Evolutionary conservation across 2,329 filamentous ascomycete species (phyloP).

Genomic region (Cadophora malorum): DNA sequence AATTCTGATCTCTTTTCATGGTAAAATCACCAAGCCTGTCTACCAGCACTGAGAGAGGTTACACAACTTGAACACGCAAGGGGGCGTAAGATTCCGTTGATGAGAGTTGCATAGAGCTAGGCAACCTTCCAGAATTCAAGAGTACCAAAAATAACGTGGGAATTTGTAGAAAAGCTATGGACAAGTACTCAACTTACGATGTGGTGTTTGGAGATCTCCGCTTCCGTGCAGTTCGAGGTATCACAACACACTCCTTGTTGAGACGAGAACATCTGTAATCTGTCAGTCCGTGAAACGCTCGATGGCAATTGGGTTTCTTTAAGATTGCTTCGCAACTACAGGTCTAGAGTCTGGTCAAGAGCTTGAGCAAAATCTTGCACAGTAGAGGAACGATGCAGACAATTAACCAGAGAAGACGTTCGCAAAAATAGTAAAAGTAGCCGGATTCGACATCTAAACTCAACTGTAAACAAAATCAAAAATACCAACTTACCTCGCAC

Average conservation of each 20-base stretch:
- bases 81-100: background rate
- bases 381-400: too few species aligned
- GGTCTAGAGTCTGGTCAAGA: too few species aligned
- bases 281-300: too few species aligned
- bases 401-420: too few species aligned
- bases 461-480: background rate
- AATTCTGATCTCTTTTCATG: background rate
- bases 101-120: background rate
- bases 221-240: constrained; percentile 32
- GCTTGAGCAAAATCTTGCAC: too few species aligned
- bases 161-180: background rate
- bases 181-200: constrained; percentile 28
- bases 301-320: too few species aligned
- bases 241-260: constrained; percentile 34
- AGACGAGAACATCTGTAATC: constrained; percentile 33
- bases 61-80: too few species aligned
- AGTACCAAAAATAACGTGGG: background rate
- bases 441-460: too few species aligned
- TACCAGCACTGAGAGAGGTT: too few species aligned
- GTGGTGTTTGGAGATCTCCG: constrained; percentile 33
- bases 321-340: too few species aligned
- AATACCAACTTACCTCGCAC: constrained; percentile 30
- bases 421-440: too few species aligned
- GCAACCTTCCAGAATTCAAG: too few species aligned
- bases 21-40: background rate